Evolutionary conservation across 2,329 filamentous ascomycete species (phyloP), one percentile per base, ranked within the genome.

Genomic region (Tolypocladium ovalisporum): DNA sequence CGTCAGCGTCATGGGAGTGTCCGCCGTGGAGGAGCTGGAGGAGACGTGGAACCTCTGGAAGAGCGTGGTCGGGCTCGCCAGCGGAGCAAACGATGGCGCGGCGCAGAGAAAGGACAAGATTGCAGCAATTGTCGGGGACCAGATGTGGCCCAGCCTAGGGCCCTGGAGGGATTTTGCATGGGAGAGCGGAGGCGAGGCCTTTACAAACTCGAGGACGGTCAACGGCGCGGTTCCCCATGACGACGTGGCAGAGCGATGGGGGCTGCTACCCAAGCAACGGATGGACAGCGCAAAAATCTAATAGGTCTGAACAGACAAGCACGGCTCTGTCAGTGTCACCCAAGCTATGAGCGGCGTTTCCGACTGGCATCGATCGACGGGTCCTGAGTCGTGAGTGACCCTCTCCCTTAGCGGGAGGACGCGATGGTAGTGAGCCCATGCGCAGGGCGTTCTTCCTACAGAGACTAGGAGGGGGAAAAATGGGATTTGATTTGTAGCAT

Each of bases 1-100:
- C 29, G 76, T 80, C 24, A 82, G 75, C 57, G 85, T 89, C 49
- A 85, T 87, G 74, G 86, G 86, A 0, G 83, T 88, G 1, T 82
- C 83, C 22, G 82, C 76, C 29, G 73, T 86, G 1, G 73, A 73
- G 1, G 86, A 90, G 67, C 73, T 89, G 3, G 82, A 86, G 59
- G 79, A 87, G 70, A 85, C 84, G 7, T 77, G 80, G 65, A 69
- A 72, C 1, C 74, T 85, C 24, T 86, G 84, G 79, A 73, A 76
- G 59, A 81, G 78, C 56, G 78, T 82, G 15, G 63, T 69, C 4
- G 68, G 67, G 0, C 64, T 81, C 15, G 74, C 76, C 56, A 74
- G 73, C 1, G 67, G 79, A 24, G 62, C 67, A 27, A 66, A 70
- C 0, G 66, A 73, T 37, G 65, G 63, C 1, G 70, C 67, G 37